Evolutionary conservation across 345 rosid genomes (phyloP).

Genomic region (Conringia planisiliqua): DNA sequence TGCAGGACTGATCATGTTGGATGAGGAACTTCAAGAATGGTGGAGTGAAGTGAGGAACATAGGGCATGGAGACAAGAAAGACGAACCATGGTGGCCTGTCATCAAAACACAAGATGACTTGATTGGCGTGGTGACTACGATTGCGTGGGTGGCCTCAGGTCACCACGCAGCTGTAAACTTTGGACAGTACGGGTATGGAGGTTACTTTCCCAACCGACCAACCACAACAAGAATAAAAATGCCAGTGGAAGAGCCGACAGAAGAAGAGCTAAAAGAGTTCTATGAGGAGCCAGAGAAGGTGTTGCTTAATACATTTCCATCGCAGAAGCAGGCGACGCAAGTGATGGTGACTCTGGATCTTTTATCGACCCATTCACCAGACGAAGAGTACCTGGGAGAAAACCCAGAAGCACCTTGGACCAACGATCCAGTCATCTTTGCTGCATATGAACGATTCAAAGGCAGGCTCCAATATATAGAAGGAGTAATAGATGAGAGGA

Average conservation of each 20-base stretch:
- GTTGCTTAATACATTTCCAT: slow-evolving; percentile 26
- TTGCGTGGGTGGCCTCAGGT: slow-evolving; percentile 38
- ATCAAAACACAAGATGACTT: slow-evolving; percentile 32
- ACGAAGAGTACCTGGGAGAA: slow-evolving; percentile 38
- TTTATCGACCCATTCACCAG: slow-evolving; percentile 34
- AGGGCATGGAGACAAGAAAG: slow-evolving; percentile 37
- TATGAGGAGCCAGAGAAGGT: slow-evolving; percentile 24
- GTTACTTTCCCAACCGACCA: slow-evolving; percentile 38
- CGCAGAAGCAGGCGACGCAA: slow-evolving; percentile 33
- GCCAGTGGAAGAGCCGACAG: slow-evolving; percentile 32
- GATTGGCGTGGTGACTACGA: slow-evolving; percentile 23
- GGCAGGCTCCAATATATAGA: slow-evolving; percentile 30
- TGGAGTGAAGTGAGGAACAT: slow-evolving; percentile 31
- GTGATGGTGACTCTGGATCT: slow-evolving; percentile 37
- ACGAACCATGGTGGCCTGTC: slow-evolving; percentile 41
- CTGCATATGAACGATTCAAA: slow-evolving; percentile 28
- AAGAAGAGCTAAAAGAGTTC: slow-evolving; percentile 26
- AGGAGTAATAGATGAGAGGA: slow-evolving; percentile 34
- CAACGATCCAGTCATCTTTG: slow-evolving; percentile 15
- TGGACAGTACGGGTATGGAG: slow-evolving; percentile 38
- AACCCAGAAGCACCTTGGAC: slow-evolving; percentile 23
- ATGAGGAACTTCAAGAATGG: slow-evolving; percentile 35
- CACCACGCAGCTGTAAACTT: slow-evolving; percentile 40
- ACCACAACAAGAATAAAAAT: slow-evolving; percentile 26
- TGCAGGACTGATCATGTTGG: slow-evolving; percentile 4